Conservation (phyloP, 345 rosid species). For the Pelargonium nanum region DNA sequence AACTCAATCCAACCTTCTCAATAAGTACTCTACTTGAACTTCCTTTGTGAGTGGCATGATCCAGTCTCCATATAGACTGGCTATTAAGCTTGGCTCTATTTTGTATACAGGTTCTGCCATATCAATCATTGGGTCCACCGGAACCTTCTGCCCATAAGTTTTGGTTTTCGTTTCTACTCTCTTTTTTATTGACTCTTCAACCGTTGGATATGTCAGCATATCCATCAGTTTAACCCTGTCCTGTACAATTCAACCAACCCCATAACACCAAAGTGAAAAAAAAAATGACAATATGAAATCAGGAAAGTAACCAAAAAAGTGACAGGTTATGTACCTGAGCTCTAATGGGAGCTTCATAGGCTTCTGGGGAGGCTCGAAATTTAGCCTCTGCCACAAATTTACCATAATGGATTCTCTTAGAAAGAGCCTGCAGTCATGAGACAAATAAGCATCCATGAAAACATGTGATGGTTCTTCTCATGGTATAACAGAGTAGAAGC, state of each 20-base stretch:
- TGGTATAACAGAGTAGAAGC: no score
- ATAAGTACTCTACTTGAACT: constrained; percentile 55
- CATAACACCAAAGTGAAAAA: no score
- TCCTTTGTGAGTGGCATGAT: constrained; percentile 82
- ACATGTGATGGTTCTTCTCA: not conserved
- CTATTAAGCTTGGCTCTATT: constrained; percentile 60
- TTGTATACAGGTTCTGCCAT: constrained; percentile 36
- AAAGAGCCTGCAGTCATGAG: constrained; percentile 47
- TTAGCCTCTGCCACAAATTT: constrained; percentile 93
- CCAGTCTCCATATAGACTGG: constrained; percentile 50
- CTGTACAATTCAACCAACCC: constrained; percentile 22
- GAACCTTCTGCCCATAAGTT: constrained; percentile 45
- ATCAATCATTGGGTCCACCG: constrained; percentile 11
- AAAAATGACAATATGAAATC: no score
- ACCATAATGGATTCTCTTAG: constrained; percentile 91
- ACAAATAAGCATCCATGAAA: not conserved
- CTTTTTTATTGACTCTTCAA: constrained; percentile 54
- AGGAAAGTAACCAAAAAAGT: not conserved
- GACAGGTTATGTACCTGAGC: constrained; percentile 38
- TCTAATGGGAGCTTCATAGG: constrained; percentile 47
- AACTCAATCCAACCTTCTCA: constrained; percentile 57
- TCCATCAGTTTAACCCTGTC: constrained; percentile 40
- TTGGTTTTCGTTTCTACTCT: constrained; percentile 64
- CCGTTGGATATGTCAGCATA: constrained; percentile 40
- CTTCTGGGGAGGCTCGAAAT: constrained; percentile 57